These are phyloP conservation scores for Ceratocystis eucalypticola DNA, from an alignment of 2,329 filamentous ascomycete genomes.

Conservation along the genomic window DNA sequence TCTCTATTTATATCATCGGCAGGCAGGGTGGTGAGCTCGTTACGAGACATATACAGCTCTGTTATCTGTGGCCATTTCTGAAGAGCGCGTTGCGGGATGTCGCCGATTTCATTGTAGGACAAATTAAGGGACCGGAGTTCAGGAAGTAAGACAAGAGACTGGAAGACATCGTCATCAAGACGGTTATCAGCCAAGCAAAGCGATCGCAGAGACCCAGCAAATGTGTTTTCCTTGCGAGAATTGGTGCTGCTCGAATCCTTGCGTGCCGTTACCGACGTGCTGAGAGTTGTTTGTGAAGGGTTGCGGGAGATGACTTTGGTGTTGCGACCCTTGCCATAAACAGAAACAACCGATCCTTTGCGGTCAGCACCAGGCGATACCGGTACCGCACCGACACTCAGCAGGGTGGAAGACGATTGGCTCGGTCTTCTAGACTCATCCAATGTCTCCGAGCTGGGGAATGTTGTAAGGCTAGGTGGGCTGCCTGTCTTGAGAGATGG, in stretches of 20 bases:
- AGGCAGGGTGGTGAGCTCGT: conserved; percentile 80
- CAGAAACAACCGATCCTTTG: conserved; percentile 74
- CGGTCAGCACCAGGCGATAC: conserved; percentile 46
- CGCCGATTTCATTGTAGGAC: conserved; percentile 80
- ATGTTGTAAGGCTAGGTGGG: conserved; percentile 37
- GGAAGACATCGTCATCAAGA: conserved; percentile 87
- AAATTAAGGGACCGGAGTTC: conserved; percentile 84
- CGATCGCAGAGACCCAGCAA: conserved; percentile 71
- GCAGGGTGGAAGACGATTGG: conserved; percentile 61
- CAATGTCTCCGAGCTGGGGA: conserved; percentile 67
- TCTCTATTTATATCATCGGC: conserved; percentile 52
- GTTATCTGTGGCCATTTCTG: conserved; percentile 80
- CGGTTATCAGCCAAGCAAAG: conserved; percentile 88
- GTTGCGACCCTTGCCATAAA: conserved; percentile 69
- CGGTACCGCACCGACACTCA: conserved; percentile 65
- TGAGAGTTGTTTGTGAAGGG: conserved; percentile 33
- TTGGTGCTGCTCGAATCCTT: conserved; percentile 78
- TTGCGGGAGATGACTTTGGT: conserved; percentile 65
- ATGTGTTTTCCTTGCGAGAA: conserved; percentile 67
- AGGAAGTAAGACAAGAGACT: conserved; percentile 67
- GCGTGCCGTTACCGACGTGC: conserved; percentile 41
- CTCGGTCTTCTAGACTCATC: conserved; percentile 54
- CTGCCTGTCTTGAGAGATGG: conserved; percentile 28
- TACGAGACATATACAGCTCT: conserved; percentile 89
- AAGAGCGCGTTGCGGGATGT: conserved; percentile 79